Evolutionary conservation across 1,284 basidiomycete species (phyloP), one percentile per base, ranked within the genome.

Genomic region (Leccinum brunneo-olivaceum): DNA sequence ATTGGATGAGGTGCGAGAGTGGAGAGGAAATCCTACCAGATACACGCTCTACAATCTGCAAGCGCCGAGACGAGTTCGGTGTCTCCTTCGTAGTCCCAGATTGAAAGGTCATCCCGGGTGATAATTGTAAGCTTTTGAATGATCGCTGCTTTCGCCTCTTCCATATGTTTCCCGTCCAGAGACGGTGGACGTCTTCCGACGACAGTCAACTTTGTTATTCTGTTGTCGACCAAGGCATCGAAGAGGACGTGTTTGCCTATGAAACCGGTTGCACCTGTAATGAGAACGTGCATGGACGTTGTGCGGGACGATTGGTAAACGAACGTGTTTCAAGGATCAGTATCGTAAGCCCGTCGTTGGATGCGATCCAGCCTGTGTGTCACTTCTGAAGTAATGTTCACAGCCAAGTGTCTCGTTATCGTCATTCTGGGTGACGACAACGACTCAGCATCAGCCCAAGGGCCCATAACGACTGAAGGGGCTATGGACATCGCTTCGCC

Each of bases 211-310:
- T 55, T 59, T 1, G 58, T 44, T 43, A 61, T 38, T 19, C 52
- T 42, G 43, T 50, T 49, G 40, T 58, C 56, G 6, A n/a, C 19
- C 5, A 59, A 38, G 0, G 56, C 52, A 23, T 51, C 43, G 19
- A 50, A 43, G 4, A 61, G 38, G 27, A 45, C 54, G 14, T 48
- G 49, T 21, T 55, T 53, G 35, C 56, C 58, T 34, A 59, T 50
- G 44, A 55, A 61, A n/a, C 56, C 52, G 8, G 58, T 59, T 2
- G 56, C 50, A 34, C 58, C 56, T 15, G 52, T 57, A 43, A 61
- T 51, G 35, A 61, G 50, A 36, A 58, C 23, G 48, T 57, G 58
- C 51, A 57, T 56, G 32, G 34, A 24, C 5, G 27, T 9, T 19
- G 14, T 28, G 6, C 0, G 23, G 23, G 32, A 14, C 23, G 10